Conservation (phyloP, 305 asterid species). For the Withania somnifera region DNA sequence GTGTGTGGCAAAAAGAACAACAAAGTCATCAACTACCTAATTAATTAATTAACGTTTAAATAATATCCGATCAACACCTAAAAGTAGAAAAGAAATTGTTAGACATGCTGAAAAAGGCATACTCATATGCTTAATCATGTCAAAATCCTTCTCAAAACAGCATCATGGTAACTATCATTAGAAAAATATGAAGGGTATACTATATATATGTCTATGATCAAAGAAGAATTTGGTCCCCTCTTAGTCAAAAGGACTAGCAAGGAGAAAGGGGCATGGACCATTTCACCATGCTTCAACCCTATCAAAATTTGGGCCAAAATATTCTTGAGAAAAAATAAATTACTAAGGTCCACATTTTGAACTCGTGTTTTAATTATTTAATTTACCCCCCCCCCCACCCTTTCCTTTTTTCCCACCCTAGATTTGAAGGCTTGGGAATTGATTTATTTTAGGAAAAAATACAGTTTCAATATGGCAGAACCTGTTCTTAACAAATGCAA, state of each 20-base stretch:
- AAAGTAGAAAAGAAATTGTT: not conserved
- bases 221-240: constrained; percentile 1
- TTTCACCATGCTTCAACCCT: not conserved
- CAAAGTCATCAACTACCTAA: not conserved
- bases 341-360: not conserved
- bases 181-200: not conserved
- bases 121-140: constrained; percentile 2
- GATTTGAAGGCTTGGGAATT: not conserved
- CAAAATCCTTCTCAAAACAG: not conserved
- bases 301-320: not conserved
- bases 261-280: not conserved
- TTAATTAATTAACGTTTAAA: not conserved
- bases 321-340: not conserved
- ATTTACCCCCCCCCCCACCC: not conserved
- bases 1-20: constrained; percentile 2
- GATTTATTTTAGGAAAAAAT: constrained; percentile 3
- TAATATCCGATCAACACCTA: not conserved
- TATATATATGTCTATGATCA: not conserved
- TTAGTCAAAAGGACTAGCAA: not conserved
- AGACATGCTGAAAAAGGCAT: not conserved
- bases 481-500: not conserved
- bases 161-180: constrained; percentile 1
- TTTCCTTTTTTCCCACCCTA: not conserved
- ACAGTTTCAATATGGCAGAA: constrained; percentile 2
- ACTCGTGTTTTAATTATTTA: not conserved